A percentile compares a stretch with the other conserved stretches of the same genome.
phyloP scores from a whole-genome alignment of 805 yeast species.

The Kurtzmaniella cleridarum region DNA sequence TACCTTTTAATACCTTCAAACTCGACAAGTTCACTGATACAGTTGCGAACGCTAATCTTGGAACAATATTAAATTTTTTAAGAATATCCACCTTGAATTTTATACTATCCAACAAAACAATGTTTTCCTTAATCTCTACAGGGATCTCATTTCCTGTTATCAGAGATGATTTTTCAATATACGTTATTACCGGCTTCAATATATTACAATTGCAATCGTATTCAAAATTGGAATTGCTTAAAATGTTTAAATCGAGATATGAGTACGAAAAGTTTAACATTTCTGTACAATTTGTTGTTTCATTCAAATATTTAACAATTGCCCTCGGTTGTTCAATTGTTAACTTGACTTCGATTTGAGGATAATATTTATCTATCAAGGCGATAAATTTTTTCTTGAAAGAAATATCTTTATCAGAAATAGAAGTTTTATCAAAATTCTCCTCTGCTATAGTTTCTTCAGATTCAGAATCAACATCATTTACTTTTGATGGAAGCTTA shows the following conservation, averaged over 20 bases:
- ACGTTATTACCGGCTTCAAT: slow-evolving; percentile 26
- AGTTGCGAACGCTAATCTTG: slow-evolving; percentile 15
- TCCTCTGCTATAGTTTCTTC: slow-evolving; percentile 5
- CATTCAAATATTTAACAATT: slow-evolving; percentile 14
- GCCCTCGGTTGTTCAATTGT: slow-evolving; percentile 30
- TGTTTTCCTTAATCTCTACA: neutral
- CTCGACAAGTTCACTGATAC: slow-evolving; percentile 21
- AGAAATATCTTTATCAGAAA: neutral
- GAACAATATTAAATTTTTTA: slow-evolving; percentile 22
- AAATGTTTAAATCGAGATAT: slow-evolving; percentile 26
- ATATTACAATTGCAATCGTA: slow-evolving; percentile 31
- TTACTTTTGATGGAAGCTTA: neutral
- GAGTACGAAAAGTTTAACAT: slow-evolving; percentile 30
- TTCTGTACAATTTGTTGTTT: slow-evolving; percentile 7
- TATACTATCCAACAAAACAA: slow-evolving; percentile 16
- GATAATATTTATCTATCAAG: slow-evolving; percentile 27
- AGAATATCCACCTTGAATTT: slow-evolving; percentile 18
- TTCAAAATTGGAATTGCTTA: slow-evolving; percentile 24
- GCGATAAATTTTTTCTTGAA: slow-evolving; percentile 12
- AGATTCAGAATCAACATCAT: slow-evolving; percentile 5
- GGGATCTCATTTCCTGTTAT: neutral
- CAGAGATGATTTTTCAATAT: slow-evolving; percentile 19
- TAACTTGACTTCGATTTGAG: slow-evolving; percentile 23
- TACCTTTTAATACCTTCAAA: slow-evolving; percentile 26
- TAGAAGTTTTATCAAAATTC: neutral